Evolutionary conservation across 495 filamentous ascomycete genomes (phyloP).

Genomic region (Podospora fimiseda): DNA sequence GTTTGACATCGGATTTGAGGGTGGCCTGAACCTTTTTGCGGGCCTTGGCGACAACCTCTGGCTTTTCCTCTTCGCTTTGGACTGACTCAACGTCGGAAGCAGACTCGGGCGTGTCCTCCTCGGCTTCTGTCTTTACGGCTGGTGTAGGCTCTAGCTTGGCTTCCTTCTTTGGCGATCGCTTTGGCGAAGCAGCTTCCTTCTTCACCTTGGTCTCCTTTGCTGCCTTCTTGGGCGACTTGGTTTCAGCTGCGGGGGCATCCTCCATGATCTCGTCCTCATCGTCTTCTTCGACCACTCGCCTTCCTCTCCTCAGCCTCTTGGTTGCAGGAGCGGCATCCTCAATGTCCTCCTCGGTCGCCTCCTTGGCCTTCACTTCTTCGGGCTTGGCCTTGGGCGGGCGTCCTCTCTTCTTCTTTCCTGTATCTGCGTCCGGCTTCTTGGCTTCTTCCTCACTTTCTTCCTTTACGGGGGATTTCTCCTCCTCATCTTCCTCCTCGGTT

Average conservation of each 20-base stretch:
- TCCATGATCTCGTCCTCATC: constrained; percentile 39
- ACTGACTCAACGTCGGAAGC: constrained; percentile 46
- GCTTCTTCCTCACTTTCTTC: background rate
- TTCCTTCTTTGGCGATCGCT: constrained; percentile 14
- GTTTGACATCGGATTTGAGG: constrained; percentile 55
- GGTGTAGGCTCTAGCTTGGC: constrained; percentile 14
- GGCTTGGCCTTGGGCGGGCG: constrained; percentile 9
- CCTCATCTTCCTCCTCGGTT: constrained; percentile 14
- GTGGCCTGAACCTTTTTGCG: constrained; percentile 79
- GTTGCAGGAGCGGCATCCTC: constrained; percentile 47
- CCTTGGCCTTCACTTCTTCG: constrained; percentile 14
- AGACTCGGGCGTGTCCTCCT: constrained; percentile 46
- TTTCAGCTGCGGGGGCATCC: constrained; percentile 20
- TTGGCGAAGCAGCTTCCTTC: constrained; percentile 20
- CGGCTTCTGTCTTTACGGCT: constrained; percentile 26
- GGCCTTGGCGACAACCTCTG: constrained; percentile 66
- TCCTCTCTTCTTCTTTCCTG: constrained; percentile 27
- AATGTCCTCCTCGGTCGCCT: constrained; percentile 35
- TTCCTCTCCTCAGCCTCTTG: constrained; percentile 43
- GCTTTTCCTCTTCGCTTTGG: constrained; percentile 67
- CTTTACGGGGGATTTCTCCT: background rate
- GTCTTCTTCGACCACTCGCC: constrained; percentile 36
- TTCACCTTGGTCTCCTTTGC: constrained; percentile 20
- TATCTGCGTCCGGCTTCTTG: background rate
- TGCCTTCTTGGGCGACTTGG: constrained; percentile 8